Evolutionary conservation across 495 filamentous ascomycete genomes (phyloP).

Genomic region (Xylaria curta): DNA sequence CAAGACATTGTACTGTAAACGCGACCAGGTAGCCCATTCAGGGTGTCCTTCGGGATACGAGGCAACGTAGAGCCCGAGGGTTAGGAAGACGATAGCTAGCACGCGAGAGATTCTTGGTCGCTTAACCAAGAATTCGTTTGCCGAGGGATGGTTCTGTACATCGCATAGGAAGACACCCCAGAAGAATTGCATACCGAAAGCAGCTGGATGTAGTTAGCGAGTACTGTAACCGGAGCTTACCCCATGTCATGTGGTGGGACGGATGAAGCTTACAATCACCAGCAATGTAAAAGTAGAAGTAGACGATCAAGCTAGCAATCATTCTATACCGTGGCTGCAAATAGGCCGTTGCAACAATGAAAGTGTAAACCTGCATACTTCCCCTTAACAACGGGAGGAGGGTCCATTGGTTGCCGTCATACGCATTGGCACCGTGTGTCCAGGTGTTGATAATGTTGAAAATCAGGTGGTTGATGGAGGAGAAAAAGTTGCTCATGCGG

Average conservation of each 20-base stretch:
- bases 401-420: slow-evolving; percentile 73
- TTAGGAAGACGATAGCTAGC: slow-evolving; percentile 52
- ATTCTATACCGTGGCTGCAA: slow-evolving; percentile 63
- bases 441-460: slow-evolving; percentile 61
- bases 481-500: slow-evolving; percentile 43
- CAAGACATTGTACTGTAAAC: slow-evolving; percentile 51
- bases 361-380: slow-evolving; percentile 66
- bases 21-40: slow-evolving; percentile 65
- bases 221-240: not conserved
- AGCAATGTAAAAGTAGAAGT: slow-evolving; percentile 60
- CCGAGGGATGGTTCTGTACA: slow-evolving; percentile 59
- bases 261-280: slow-evolving; percentile 48
- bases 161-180: slow-evolving; percentile 71
- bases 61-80: slow-evolving; percentile 61
- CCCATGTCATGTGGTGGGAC: not conserved
- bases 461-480: slow-evolving; percentile 46
- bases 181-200: slow-evolving; percentile 67
- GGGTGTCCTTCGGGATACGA: slow-evolving; percentile 66
- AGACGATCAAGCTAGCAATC: slow-evolving; percentile 56
- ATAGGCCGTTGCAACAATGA: slow-evolving; percentile 62
- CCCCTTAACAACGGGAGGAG: slow-evolving; percentile 66
- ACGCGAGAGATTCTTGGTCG: slow-evolving; percentile 55
- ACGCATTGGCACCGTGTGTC: slow-evolving; percentile 64
- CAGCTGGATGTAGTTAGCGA: slow-evolving; percentile 42
- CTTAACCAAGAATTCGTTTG: slow-evolving; percentile 56